Conservation (phyloP, 495 filamentous ascomycete genomes). For the Aspergillus wentii region DNA sequence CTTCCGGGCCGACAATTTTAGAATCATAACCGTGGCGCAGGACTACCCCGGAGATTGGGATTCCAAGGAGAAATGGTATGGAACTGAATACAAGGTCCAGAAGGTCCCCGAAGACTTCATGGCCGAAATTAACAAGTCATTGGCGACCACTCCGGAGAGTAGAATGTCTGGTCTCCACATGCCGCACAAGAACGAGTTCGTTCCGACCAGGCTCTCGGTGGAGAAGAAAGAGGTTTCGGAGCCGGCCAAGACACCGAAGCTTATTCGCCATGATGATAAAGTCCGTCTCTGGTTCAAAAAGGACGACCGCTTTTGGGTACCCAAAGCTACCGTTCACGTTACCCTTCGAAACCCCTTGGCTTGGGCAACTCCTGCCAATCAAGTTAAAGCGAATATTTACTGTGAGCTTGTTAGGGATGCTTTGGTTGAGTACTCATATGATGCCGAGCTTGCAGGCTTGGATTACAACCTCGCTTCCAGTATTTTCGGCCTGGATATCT, state of each 20-base stretch:
- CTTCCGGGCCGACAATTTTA: slow-evolving; percentile 85
- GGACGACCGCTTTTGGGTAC: slow-evolving; percentile 98
- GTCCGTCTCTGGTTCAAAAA: slow-evolving; percentile 97
- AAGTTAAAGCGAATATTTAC: slow-evolving; percentile 75
- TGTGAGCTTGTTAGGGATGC: slow-evolving; percentile 86
- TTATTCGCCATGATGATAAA: slow-evolving; percentile 81
- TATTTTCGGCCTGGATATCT: slow-evolving; percentile 69
- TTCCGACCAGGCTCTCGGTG: slow-evolving; percentile 88
- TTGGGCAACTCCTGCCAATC: slow-evolving; percentile 69
- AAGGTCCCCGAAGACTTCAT: slow-evolving; percentile 76
- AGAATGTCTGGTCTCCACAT: slow-evolving; percentile 73
- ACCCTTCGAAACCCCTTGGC: slow-evolving; percentile 74
- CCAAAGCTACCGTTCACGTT: slow-evolving; percentile 81
- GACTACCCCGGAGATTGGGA: slow-evolving; percentile 82
- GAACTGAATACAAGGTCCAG: slow-evolving; percentile 85
- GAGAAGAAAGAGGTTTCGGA: slow-evolving; percentile 84
- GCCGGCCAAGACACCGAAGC: slow-evolving; percentile 67
- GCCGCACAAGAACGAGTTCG: slow-evolving; percentile 93
- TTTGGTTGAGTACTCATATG: slow-evolving; percentile 91
- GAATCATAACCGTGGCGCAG: slow-evolving; percentile 74
- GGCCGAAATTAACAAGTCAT: slow-evolving; percentile 59
- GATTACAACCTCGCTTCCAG: slow-evolving; percentile 73
- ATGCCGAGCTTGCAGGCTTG: slow-evolving; percentile 89
- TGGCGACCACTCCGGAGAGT: slow-evolving; percentile 47
- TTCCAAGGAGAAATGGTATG: slow-evolving; percentile 94